These are phyloP conservation scores for Peniophora sp. DNA, from an alignment of 1,284 basidiomycete species.

Conservation along the genomic window DNA sequence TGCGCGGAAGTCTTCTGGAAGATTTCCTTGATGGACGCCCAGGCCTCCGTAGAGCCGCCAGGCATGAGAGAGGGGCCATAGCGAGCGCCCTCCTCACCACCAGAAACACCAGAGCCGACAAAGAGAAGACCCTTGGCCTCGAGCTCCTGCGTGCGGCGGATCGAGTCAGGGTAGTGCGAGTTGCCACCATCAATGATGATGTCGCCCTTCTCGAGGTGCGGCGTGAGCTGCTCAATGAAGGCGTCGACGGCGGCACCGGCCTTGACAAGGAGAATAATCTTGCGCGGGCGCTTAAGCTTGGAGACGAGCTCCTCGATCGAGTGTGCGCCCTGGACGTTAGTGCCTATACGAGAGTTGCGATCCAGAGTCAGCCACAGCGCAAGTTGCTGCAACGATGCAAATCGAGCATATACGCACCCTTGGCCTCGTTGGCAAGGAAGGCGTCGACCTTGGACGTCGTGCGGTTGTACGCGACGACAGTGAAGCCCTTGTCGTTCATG, in stretches of 20 bases:
- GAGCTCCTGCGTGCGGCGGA: conserved; percentile 90
- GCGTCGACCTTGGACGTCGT: conserved; percentile 94
- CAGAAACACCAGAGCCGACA: conserved; percentile 98
- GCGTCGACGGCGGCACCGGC: conserved; percentile 73
- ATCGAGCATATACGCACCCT: conserved; percentile 57
- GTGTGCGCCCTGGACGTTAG: conserved; percentile 92
- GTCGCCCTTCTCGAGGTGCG: conserved; percentile 70
- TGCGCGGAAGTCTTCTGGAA: conserved; percentile 98
- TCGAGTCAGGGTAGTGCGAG: conserved; percentile 98
- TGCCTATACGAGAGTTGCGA: conserved; percentile 47
- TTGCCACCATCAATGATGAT: conserved; percentile 99
- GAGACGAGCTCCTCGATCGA: conserved; percentile 82
- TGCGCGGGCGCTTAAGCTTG: conserved; percentile 79
- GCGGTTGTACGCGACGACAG: conserved; percentile 94
- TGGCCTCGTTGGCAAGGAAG: conserved; percentile 96
- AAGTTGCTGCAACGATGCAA: conserved; percentile 8
- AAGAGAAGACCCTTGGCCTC: conserved; percentile 94
- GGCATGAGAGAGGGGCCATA: conserved; percentile 99
- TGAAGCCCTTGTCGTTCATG: conserved; percentile 99
- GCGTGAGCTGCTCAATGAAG: conserved; percentile 68
- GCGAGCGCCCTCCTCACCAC: conserved; percentile 98
- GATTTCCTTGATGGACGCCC: conserved; percentile 96
- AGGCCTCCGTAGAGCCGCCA: conserved; percentile 90
- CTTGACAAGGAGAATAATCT: conserved; percentile 97
- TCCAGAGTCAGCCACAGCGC: conserved; percentile 5